Evolutionary conservation across 2,329 filamentous ascomycete genomes (phyloP).

Genomic region (Dryadomyces sulphureus): DNA sequence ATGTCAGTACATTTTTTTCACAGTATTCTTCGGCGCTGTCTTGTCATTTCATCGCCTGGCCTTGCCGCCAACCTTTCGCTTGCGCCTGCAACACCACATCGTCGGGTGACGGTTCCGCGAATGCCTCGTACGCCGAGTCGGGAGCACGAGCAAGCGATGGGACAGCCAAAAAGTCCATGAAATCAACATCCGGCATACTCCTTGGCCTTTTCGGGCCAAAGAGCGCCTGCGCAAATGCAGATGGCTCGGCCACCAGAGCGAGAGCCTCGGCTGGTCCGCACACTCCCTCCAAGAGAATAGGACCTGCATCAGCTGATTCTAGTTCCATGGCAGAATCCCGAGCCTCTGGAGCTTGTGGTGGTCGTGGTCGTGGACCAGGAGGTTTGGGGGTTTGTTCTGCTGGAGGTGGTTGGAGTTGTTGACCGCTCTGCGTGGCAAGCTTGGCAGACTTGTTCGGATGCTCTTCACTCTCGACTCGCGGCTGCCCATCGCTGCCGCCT

Average conservation of each 20-base stretch:
- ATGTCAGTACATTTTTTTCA: conserved; percentile 13
- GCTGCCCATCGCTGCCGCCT: not conserved
- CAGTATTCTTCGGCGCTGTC: not conserved
- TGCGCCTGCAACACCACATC: conserved; percentile 79
- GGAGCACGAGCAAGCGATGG: conserved; percentile 35
- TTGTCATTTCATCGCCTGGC: conserved; percentile 29
- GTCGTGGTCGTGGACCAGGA: too few relatives aligned
- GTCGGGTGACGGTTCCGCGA: conserved; percentile 80
- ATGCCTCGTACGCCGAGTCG: conserved; percentile 36
- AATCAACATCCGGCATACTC: conserved; percentile 12
- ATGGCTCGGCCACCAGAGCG: conserved; percentile 24
- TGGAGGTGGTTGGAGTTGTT: not conserved
- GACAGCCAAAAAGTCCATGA: conserved; percentile 23
- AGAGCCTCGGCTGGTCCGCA: not conserved
- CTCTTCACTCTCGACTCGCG: conserved; percentile 12
- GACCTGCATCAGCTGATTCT: not conserved
- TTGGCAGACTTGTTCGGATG: conserved; percentile 11
- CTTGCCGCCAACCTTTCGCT: conserved; percentile 65
- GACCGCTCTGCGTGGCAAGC: conserved; percentile 8
- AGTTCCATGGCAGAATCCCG: not conserved
- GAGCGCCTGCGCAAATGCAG: conserved; percentile 40
- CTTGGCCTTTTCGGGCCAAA: conserved; percentile 23
- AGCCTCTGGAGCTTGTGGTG: not conserved
- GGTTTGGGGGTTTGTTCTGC: not conserved
- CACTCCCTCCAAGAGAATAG: not conserved